Evolutionary conservation across 1,284 basidiomycete genomes (phyloP), one percentile per base, ranked within the genome.

Genomic region (Boletus calvinii): DNA sequence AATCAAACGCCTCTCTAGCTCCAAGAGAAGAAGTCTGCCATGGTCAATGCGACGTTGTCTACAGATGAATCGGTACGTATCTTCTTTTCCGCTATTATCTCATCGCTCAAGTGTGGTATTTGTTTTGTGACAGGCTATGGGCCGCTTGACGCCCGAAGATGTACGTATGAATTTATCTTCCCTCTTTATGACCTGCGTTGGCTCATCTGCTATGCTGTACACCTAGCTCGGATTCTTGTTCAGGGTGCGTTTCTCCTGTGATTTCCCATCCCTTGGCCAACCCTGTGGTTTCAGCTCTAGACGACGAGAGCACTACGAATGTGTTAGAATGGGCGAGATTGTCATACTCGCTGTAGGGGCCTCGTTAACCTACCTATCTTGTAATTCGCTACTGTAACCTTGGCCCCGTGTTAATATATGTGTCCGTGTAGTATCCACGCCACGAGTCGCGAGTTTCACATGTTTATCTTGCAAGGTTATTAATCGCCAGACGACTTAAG

Each of bases 21-120:
- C 15, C 96, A 98, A 72, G 92, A 96, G 72, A 96, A 96, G 76
- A 96, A 96, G 71, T 84, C 84, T 35, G 86, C 86, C 0, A 91
- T 92, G 90, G 79, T 90, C 6, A 83, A 90, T 64, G 89, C 90
- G 18, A 90, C 88, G 0, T 68, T 92, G 24, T 89, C 87, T 6
- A 72, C 86, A 2, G 89, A 92, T 62, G 87, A 90, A 57, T 84
- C 84, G 44, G 85, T 86, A 60, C 15, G 77, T 72, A 40, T 37
- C 46, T 20, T 18, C 13, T 22, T 36, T 35, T 45, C 38, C 4
- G 10, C 32, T 18, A 9, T 13, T 34, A 63, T 50, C 62, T 32
- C 58, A 60, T 13, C 55, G 66, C 36, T 50, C 50, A 63, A 59
- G 62, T n/a, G 62, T n/a, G n/a, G n/a, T n/a, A n/a, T n/a, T n/a